phyloP scores from a whole-genome alignment of 2,329 filamentous ascomycete species.

The Ceratocystis cubensis region DNA sequence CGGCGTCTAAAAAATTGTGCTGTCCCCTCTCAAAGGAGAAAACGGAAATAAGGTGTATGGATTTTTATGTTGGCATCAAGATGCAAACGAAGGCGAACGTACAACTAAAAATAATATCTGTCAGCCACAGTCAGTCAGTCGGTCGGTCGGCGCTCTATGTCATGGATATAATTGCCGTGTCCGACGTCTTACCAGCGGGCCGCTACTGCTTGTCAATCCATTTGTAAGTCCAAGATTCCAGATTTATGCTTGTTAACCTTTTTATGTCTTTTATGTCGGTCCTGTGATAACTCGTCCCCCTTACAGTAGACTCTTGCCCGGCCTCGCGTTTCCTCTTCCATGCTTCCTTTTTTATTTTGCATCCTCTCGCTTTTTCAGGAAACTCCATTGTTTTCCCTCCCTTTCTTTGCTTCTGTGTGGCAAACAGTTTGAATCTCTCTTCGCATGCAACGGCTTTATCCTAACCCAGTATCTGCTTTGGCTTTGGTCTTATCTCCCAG shows the following conservation, averaged over 20 bases:
- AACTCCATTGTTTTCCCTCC: background rate
- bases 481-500: background rate
- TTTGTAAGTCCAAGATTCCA: background rate
- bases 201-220: background rate
- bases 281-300: background rate
- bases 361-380: background rate
- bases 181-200: background rate
- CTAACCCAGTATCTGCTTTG: background rate
- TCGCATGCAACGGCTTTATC: background rate
- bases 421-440: background rate
- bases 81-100: background rate
- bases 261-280: background rate
- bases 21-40: background rate
- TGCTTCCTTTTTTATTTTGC: background rate
- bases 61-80: too few species aligned
- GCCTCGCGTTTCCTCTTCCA: background rate
- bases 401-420: background rate
- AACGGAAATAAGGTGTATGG: background rate
- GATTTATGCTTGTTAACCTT: background rate
- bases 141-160: background rate
- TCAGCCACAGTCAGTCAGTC: background rate
- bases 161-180: background rate
- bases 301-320: background rate
- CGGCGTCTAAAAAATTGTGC: background rate
- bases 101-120: background rate